Conservation (phyloP, 306 rosid genomes). For the Cicer arietinum region DNA sequence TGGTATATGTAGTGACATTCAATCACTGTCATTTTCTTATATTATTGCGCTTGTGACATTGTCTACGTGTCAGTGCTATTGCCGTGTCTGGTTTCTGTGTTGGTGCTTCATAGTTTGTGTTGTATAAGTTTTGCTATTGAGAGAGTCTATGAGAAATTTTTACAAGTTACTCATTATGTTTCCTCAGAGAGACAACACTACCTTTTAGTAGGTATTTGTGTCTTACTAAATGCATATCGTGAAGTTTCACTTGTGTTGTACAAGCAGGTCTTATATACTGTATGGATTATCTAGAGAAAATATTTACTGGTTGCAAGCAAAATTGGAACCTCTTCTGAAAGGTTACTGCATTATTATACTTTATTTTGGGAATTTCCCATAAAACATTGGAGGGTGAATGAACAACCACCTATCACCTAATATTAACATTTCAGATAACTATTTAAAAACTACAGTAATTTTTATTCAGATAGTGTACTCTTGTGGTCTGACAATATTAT, state of each 20-base stretch:
- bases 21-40: neutral
- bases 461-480: constrained; percentile 21
- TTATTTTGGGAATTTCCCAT: neutral
- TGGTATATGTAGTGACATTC: neutral
- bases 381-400: too few relatives aligned
- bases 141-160: neutral
- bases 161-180: neutral
- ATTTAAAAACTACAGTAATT: neutral
- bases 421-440: too few relatives aligned
- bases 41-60: neutral
- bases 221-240: neutral
- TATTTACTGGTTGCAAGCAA: constrained; percentile 84
- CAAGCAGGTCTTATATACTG: constrained; percentile 84
- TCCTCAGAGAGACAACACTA: neutral
- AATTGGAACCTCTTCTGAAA: constrained; percentile 82
- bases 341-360: constrained; percentile 61
- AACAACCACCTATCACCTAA: neutral
- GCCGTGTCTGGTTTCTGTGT: neutral
- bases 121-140: constrained; percentile 21
- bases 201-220: constrained; percentile 20
- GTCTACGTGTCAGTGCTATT: neutral
- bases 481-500: constrained; percentile 40
- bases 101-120: neutral
- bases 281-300: constrained; percentile 95
- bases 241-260: constrained; percentile 36